Evolutionary conservation across 2,329 filamentous ascomycete species (phyloP).

Genomic region (Sphaerulina musiva): DNA sequence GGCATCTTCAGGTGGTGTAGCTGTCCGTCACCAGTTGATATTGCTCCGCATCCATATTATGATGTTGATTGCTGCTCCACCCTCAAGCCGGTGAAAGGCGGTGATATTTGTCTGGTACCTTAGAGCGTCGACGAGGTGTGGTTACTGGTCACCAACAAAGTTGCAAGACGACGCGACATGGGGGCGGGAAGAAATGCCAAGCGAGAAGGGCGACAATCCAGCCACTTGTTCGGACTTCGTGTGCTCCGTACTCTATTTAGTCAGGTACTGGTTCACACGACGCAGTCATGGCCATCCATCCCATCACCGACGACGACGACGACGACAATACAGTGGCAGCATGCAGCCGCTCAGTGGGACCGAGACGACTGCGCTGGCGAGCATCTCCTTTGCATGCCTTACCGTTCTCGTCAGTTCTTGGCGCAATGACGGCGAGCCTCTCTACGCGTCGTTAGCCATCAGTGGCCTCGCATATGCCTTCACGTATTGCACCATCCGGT

Average conservation of each 20-base stretch:
- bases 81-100: not conserved
- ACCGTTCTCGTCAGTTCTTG: slow-evolving; percentile 75
- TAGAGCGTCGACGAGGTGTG: not conserved
- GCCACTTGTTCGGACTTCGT: not conserved
- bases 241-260: not conserved
- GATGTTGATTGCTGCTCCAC: not conserved
- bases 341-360: slow-evolving; percentile 43
- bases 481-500: slow-evolving; percentile 80
- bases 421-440: slow-evolving; percentile 75
- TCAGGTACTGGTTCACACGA: not conserved
- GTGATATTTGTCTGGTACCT: not conserved
- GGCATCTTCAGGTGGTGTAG: not conserved
- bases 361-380: slow-evolving; percentile 53
- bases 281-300: slow-evolving; percentile 1
- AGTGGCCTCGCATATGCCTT: slow-evolving; percentile 76
- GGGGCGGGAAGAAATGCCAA: not conserved
- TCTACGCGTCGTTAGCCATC: slow-evolving; percentile 81
- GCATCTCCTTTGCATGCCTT: slow-evolving; percentile 62
- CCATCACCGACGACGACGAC: not conserved
- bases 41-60: too few species aligned
- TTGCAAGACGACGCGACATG: slow-evolving; percentile 1
- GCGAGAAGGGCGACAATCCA: not conserved
- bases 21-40: not conserved
- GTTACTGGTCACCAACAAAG: not conserved
- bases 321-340: slow-evolving; percentile 1